These are phyloP conservation scores for Sporobolus alterniflorus DNA, from an alignment of 202 grass and related monocot species.

Conservation along the genomic window DNA sequence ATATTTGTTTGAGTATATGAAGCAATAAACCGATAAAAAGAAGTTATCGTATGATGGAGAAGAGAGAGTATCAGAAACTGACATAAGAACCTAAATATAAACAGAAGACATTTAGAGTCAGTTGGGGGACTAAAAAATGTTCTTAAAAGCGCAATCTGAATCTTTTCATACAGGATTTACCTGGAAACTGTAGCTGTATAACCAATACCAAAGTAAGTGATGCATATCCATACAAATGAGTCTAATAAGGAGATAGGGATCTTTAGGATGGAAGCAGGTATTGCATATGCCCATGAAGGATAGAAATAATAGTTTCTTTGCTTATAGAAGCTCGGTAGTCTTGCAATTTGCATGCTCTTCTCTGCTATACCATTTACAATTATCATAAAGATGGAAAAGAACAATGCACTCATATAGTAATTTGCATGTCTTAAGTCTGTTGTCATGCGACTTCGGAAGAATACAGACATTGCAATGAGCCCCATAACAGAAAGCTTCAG, in stretches of 20 bases:
- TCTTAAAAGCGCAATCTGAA: not conserved
- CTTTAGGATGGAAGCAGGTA: slow-evolving; percentile 59
- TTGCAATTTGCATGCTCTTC: slow-evolving; percentile 45
- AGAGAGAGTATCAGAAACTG: slow-evolving; percentile 53
- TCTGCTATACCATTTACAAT: slow-evolving; percentile 61
- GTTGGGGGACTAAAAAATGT: not conserved
- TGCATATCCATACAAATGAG: slow-evolving; percentile 52
- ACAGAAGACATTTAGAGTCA: not conserved
- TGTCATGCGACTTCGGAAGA: slow-evolving; percentile 52
- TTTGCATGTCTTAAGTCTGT: slow-evolving; percentile 48
- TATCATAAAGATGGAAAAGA: slow-evolving; percentile 48
- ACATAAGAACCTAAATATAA: slow-evolving; percentile 41
- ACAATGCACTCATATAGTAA: slow-evolving; percentile 68
- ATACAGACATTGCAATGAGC: slow-evolving; percentile 46
- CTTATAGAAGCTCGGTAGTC: slow-evolving; percentile 59
- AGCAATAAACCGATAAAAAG: slow-evolving; percentile 45
- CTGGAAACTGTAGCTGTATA: slow-evolving; percentile 55
- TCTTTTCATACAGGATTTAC: slow-evolving; percentile 5
- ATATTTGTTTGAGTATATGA: slow-evolving; percentile 36
- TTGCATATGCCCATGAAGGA: slow-evolving; percentile 69
- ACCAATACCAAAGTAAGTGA: slow-evolving; percentile 67
- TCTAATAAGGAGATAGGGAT: slow-evolving; percentile 57
- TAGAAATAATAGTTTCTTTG: slow-evolving; percentile 65
- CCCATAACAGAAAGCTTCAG: slow-evolving; percentile 58
- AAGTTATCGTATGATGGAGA: slow-evolving; percentile 41